phyloP scores from a whole-genome alignment of 306 rosid species.

The Cucurbita ficifolia region DNA sequence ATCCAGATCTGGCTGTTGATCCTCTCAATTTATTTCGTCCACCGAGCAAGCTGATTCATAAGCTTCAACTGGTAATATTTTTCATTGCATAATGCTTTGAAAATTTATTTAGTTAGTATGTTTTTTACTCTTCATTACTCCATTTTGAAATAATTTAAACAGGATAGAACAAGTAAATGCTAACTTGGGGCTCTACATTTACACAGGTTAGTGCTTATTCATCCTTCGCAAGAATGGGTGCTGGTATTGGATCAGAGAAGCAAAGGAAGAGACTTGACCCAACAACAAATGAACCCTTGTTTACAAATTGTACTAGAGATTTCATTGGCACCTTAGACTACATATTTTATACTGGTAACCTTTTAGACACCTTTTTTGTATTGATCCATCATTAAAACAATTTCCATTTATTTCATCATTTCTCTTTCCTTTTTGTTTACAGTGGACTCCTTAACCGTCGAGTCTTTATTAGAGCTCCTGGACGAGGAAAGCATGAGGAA shows the following conservation, averaged over 20 bases:
- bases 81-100: background rate
- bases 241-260: slow-evolving; percentile 52
- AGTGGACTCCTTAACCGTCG: slow-evolving; percentile 93
- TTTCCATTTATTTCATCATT: background rate
- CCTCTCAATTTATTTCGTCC: slow-evolving; percentile 86
- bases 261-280: slow-evolving; percentile 74
- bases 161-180: background rate
- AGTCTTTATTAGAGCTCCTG: slow-evolving; percentile 79
- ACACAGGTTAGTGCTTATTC: slow-evolving; percentile 87
- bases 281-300: slow-evolving; percentile 70
- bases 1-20: slow-evolving; percentile 77
- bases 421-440: slow-evolving; percentile 9
- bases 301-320: slow-evolving; percentile 87
- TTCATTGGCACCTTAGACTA: slow-evolving; percentile 92
- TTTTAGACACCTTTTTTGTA: background rate
- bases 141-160: background rate
- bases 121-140: too few relatives aligned
- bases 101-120: background rate
- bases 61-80: slow-evolving; percentile 72
- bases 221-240: slow-evolving; percentile 59
- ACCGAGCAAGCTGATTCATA: slow-evolving; percentile 78
- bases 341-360: slow-evolving; percentile 87
- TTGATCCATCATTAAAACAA: background rate
- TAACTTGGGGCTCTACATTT: background rate
- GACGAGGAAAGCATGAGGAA: slow-evolving; percentile 92